phyloP scores from a whole-genome alignment of 176 grass and related monocot species.

The Oryza brachyantha region DNA sequence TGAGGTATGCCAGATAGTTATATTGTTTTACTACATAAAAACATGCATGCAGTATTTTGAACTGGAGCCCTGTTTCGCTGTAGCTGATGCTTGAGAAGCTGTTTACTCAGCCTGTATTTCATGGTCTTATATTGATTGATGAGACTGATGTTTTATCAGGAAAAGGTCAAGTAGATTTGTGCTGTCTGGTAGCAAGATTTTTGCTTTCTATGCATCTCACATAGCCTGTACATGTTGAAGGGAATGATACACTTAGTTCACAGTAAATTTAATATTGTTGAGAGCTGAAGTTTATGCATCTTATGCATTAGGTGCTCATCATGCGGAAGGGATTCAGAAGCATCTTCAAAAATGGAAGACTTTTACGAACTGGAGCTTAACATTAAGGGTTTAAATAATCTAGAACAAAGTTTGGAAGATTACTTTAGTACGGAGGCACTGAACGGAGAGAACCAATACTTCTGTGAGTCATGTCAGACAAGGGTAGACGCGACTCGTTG shows the following conservation, averaged over 20 bases:
- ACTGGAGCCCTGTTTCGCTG: constrained; percentile 7
- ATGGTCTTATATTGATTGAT: constrained; percentile 17
- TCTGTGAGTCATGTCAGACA: constrained; percentile 74
- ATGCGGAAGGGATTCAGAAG: constrained; percentile 88
- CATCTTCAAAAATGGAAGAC: constrained; percentile 97
- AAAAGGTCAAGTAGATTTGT: background rate
- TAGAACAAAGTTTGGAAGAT: constrained; percentile 92
- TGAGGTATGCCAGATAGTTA: background rate
- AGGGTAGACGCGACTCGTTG: constrained; percentile 89
- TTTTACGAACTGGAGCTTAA: constrained; percentile 98
- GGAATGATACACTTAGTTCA: constrained; percentile 10
- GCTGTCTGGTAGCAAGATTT: background rate
- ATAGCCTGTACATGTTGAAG: background rate
- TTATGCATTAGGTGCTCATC: constrained; percentile 72
- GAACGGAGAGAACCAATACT: constrained; percentile 94
- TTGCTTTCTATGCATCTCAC: constrained; percentile 8
- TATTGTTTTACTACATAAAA: constrained; percentile 16
- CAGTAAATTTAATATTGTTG: constrained; percentile 17
- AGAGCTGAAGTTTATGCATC: constrained; percentile 28
- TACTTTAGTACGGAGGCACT: constrained; percentile 84
- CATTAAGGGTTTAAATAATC: constrained; percentile 89
- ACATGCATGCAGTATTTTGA: background rate
- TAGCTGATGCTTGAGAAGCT: constrained; percentile 16
- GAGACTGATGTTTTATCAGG: background rate
- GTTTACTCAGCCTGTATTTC: background rate